Evolutionary conservation across 2,329 filamentous ascomycete genomes (phyloP), one percentile per base, ranked within the genome.

Genomic region (Aspergillus ibericus): DNA sequence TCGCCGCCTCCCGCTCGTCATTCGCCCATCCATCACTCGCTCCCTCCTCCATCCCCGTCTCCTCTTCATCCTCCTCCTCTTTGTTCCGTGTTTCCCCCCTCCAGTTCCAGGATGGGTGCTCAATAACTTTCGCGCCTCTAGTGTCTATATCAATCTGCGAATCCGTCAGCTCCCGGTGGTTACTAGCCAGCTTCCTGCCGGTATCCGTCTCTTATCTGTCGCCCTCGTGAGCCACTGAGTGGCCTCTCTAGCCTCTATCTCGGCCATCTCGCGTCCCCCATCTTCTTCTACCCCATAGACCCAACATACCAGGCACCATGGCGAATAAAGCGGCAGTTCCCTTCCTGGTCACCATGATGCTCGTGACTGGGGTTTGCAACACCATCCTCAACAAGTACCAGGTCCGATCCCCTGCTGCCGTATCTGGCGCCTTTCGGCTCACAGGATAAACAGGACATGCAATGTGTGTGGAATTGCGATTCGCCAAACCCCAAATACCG

Each of bases 321-420:
- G 84, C 89, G 66, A 82, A 84, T 65, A 86, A 85, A 74, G 85
- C 85, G 36, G 73, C 92, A 56, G 85, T 98, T 60, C 92, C 92
- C 36, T 84, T 97, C 71, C 83, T 98, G 63, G 92, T 98, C 76
- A 89, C 83, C 68, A 96, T 97, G 91, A 98, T 98, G 93, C 83
- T 98, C 72, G 79, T 96, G 72, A 97, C 93, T 22, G 93, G 93
- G 63, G 92, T 96, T 62, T 96, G 92, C 83, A 99, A 99, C 76
- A 99, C 95, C 1, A 85, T 99, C 61, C 83, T 99, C 70, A 97
- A 93, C 67, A 99, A 99, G 74, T 97, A 93, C 72, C 93, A 98
- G 81, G 92, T 93, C 77, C 61, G 80, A 72, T 20, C 32, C 25
- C 18, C 20, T 15, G 13, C 34, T 20, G 25, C 16, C 27, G 7